Evolutionary conservation across 768 basidiomycete genomes (phyloP).

Genomic region (Russula foetens): DNA sequence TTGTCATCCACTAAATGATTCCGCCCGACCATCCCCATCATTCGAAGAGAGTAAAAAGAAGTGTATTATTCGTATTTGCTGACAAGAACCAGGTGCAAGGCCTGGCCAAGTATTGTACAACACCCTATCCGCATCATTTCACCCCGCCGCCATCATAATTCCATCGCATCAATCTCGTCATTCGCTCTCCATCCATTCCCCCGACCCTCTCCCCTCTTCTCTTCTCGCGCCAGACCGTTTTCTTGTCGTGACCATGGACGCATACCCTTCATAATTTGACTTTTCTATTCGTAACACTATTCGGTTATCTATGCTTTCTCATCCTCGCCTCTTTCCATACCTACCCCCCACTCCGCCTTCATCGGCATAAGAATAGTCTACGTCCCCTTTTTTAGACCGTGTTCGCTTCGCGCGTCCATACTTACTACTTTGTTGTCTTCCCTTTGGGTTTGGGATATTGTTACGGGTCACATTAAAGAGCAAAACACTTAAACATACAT

Average conservation of each 20-base stretch:
- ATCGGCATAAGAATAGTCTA: slow-evolving; percentile 1
- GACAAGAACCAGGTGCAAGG: not conserved
- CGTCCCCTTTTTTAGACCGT: slow-evolving; percentile 1
- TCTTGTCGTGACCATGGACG: slow-evolving; percentile 10
- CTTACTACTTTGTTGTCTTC: not conserved
- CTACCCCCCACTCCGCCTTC: not conserved
- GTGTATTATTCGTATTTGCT: slow-evolving; percentile 18
- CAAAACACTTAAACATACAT: slow-evolving; percentile 6
- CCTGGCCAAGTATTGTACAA: slow-evolving; percentile 13
- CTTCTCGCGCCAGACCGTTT: not conserved
- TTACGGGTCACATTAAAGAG: slow-evolving; percentile 9
- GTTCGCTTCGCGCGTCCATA: slow-evolving; percentile 7
- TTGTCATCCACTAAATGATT: not conserved
- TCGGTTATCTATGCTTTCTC: slow-evolving; percentile 9
- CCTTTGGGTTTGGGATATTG: slow-evolving; percentile 13
- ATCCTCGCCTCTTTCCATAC: not conserved
- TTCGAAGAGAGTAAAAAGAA: slow-evolving; percentile 5
- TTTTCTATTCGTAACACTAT: slow-evolving; percentile 17
- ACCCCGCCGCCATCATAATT: slow-evolving; percentile 12
- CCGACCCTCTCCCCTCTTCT: not conserved
- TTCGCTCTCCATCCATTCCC: not conserved
- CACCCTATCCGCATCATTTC: slow-evolving; percentile 1
- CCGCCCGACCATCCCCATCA: not conserved
- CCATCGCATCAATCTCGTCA: not conserved
- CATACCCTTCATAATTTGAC: not conserved